Evolutionary conservation across 2,329 filamentous ascomycete species (phyloP).

Genomic region (Mycosphaerelloides madeirae): DNA sequence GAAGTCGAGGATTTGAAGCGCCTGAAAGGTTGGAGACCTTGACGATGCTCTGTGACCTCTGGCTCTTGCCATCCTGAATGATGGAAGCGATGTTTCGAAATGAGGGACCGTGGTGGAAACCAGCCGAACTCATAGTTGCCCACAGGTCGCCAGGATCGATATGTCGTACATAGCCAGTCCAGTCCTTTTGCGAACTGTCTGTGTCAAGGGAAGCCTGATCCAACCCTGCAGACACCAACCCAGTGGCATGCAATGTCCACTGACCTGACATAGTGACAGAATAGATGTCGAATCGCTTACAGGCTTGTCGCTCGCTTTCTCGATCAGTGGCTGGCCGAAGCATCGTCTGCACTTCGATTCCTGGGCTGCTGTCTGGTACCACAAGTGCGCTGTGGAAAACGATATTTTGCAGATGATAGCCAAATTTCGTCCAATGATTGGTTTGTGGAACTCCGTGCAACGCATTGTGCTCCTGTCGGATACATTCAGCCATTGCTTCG

Average conservation of each 20-base stretch:
- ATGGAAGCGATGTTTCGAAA: too few species aligned
- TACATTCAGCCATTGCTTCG: conserved; percentile 17
- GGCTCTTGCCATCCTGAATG: too few species aligned
- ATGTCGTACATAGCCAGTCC: too few species aligned
- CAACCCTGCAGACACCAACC: not conserved
- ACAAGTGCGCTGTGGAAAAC: not conserved
- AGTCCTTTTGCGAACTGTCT: not conserved
- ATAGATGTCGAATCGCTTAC: conserved; percentile 1
- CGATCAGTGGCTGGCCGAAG: not conserved
- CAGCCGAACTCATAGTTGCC: not conserved
- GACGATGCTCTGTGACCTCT: too few species aligned
- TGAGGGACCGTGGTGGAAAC: not conserved
- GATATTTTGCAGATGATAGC: not conserved
- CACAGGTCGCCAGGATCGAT: not conserved
- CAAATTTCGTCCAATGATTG: not conserved
- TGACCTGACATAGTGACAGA: not conserved
- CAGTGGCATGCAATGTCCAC: not conserved
- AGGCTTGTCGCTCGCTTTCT: not conserved
- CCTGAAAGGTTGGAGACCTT: too few species aligned
- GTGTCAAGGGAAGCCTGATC: not conserved
- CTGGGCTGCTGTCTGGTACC: not conserved
- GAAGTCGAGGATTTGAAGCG: too few species aligned
- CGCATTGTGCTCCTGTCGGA: conserved; percentile 8
- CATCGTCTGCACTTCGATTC: not conserved
- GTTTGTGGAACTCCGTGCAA: too few species aligned